Conservation (phyloP, 2,329 filamentous ascomycete genomes). For the Fusarium sp. region DNA sequence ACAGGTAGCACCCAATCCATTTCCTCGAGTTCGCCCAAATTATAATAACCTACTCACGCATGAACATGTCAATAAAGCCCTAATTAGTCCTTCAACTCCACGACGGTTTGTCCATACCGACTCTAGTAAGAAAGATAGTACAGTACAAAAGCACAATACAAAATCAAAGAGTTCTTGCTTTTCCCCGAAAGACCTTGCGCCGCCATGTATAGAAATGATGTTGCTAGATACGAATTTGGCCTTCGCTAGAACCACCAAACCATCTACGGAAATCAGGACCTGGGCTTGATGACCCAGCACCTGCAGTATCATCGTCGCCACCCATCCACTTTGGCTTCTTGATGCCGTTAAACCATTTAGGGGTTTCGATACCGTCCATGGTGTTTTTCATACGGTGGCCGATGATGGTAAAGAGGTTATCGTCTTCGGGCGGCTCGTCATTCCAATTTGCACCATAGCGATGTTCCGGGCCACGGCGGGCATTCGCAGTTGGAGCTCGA, state of each 20-base stretch:
- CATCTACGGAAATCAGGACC: slow-evolving; percentile 62
- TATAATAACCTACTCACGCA: background rate
- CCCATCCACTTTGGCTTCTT: slow-evolving; percentile 86
- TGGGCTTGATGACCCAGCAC: slow-evolving; percentile 36
- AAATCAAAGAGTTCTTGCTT: slow-evolving; percentile 16
- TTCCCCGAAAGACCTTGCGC: slow-evolving; percentile 19
- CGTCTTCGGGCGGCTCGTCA: slow-evolving; percentile 73
- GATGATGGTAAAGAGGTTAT: slow-evolving; percentile 85
- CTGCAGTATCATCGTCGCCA: slow-evolving; percentile 55
- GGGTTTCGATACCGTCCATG: slow-evolving; percentile 82
- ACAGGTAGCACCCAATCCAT: background rate
- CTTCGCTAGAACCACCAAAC: slow-evolving; percentile 60
- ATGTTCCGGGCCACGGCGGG: slow-evolving; percentile 44
- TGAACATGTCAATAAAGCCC: slow-evolving; percentile 10
- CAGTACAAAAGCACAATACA: slow-evolving; percentile 19
- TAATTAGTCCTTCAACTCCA: slow-evolving; percentile 34
- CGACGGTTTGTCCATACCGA: slow-evolving; percentile 7
- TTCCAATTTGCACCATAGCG: slow-evolving; percentile 48
- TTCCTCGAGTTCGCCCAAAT: background rate
- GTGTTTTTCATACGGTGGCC: slow-evolving; percentile 91
- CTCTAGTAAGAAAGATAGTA: slow-evolving; percentile 7
- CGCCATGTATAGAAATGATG: background rate
- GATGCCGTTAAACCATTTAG: slow-evolving; percentile 82
- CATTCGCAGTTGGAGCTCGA: slow-evolving; percentile 40
- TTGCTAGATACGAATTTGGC: slow-evolving; percentile 43